Conservation (phyloP, 1,139 yeast species). For the Zygoascus meyerae region DNA sequence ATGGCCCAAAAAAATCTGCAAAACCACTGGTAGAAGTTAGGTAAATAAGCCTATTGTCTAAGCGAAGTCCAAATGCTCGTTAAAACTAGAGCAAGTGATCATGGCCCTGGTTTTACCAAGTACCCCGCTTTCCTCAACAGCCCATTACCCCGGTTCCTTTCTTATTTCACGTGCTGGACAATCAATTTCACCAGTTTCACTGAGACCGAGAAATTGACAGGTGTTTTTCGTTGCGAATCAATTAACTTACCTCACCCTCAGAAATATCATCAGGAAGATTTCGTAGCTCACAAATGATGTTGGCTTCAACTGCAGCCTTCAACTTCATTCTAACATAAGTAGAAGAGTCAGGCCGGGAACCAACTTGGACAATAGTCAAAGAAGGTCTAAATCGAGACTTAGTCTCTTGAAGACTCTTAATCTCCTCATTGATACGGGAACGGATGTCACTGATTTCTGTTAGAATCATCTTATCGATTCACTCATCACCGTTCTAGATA, state of each 20-base stretch:
- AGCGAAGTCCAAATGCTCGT: too few relatives aligned
- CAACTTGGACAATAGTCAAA: constrained; percentile 83
- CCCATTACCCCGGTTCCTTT: background rate
- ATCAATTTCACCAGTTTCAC: background rate
- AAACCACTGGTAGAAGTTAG: too few relatives aligned
- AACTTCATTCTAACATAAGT: constrained; percentile 95
- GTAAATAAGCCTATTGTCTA: too few relatives aligned
- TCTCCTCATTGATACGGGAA: constrained; percentile 40
- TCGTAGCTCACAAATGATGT: constrained; percentile 63
- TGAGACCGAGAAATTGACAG: background rate
- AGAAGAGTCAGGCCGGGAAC: constrained; percentile 81
- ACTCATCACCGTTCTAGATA: too few relatives aligned
- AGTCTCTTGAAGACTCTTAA: constrained; percentile 47
- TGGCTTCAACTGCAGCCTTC: constrained; percentile 81
- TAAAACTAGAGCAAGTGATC: too few relatives aligned
- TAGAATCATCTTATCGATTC: background rate
- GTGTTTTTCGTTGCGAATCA: background rate
- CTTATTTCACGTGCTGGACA: background rate
- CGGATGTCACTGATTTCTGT: constrained; percentile 25
- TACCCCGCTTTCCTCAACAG: too few relatives aligned
- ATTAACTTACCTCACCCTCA: constrained; percentile 28
- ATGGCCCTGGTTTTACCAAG: too few relatives aligned
- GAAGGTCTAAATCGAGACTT: constrained; percentile 67
- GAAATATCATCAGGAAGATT: constrained; percentile 53
- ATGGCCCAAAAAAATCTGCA: too few relatives aligned